A percentile compares a stretch with the other conserved stretches of the same genome.
Evolutionary conservation across 306 rosid species (phyloP).

Genomic region (Betula pendula): DNA sequence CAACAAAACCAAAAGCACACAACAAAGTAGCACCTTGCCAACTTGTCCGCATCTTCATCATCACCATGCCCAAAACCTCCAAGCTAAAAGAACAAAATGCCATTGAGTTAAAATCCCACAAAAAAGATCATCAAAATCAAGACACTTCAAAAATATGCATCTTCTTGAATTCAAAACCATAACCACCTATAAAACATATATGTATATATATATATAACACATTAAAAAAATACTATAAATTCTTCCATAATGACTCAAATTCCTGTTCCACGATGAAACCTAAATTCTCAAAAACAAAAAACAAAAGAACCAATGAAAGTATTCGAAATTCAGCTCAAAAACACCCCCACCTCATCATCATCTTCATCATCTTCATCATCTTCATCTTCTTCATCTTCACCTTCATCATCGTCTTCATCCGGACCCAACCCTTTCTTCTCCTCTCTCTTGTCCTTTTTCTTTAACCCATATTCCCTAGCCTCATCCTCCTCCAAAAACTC

Average conservation of each 20-base stretch:
- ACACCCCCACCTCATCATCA: constrained; percentile 50
- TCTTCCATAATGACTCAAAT: background rate
- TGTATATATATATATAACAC: no score
- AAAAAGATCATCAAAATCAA: constrained; percentile 3
- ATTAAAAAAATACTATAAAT: no score
- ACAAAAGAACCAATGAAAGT: background rate
- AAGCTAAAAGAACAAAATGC: constrained; percentile 40
- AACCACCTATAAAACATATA: background rate
- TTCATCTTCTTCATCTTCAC: constrained; percentile 31
- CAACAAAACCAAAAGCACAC: background rate
- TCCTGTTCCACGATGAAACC: background rate
- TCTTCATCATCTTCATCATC: constrained; percentile 48
- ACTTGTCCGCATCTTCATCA: constrained; percentile 42
- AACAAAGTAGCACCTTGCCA: constrained; percentile 53
- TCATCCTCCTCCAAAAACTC: constrained; percentile 68
- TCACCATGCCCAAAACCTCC: constrained; percentile 51
- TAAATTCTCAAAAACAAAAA: constrained; percentile 1
- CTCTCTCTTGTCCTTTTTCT: constrained; percentile 28
- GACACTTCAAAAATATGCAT: background rate
- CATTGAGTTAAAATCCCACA: constrained; percentile 21
- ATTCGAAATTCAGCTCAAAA: background rate
- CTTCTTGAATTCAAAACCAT: constrained; percentile 1
- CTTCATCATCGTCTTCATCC: constrained; percentile 3
- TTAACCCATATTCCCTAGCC: constrained; percentile 50
- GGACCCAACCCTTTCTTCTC: constrained; percentile 8